Evolutionary conservation across 2,329 filamentous ascomycete species (phyloP), one percentile per base, ranked within the genome.

Genomic region (Tricladium varicosporioides): DNA sequence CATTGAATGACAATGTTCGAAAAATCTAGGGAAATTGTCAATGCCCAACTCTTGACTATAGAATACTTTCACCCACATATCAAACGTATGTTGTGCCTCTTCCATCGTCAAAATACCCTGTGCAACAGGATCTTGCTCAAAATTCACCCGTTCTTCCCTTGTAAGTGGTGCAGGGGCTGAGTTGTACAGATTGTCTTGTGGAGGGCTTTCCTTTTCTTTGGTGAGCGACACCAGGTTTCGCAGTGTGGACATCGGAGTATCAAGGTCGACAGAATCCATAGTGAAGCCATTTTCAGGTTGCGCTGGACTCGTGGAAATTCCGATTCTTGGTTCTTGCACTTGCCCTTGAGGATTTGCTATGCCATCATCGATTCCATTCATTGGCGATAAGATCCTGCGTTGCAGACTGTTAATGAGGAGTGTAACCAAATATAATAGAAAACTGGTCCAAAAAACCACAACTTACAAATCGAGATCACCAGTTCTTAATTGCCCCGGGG

Each of bases 231-330:
- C 48, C 11, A 66, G 44, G 1, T 63, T 64, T 31, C 64, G 60
- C 5, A 65, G 60, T 7, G 64, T 66, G 27, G 60, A 63, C 44
- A 66, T 64, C 16, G 63, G 64, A 1, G 63, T 52, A 7, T 61
- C 64, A 11, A 66, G 42, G 15, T 60, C 52, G 33, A 66, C 61
- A 5, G 54, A 50, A 44, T 66, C 63, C 32, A 66, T 54, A 7
- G 43, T 58, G 11, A 63, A 63, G 5, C 32, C 13, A 27, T 19
- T 47, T 19, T 22, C 22, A 10, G 10, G 53, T 27, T 31, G 53
- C 9, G 32, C 44, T 7, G n/a, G 18, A 16, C 36, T 32, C 5
- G 22, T 45, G 18, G 36, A 42, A 43, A 5, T 32, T 9, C 16
- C 18, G 13, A 22, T 27, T 33, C 9, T 45, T 36, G 48, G 7